These are phyloP conservation scores for Cladosporium sp. DNA, from an alignment of 2,329 filamentous ascomycete species.

Conservation along the genomic window DNA sequence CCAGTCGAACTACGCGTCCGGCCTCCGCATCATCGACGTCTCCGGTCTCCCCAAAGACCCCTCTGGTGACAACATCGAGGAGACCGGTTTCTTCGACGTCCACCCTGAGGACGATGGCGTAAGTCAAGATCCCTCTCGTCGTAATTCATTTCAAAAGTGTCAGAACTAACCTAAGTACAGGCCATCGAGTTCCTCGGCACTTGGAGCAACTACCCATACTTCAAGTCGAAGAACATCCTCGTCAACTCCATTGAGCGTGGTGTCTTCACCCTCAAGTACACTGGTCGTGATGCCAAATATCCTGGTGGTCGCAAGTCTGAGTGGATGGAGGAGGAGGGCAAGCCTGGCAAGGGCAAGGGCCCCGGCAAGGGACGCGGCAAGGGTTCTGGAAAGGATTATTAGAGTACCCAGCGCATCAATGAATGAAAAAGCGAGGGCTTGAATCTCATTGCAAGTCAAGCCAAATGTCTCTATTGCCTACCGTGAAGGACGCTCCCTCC, in stretches of 20 bases:
- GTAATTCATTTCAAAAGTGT: background rate
- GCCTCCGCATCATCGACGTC: conserved; percentile 37
- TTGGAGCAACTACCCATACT: conserved; percentile 38
- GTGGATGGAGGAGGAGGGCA: background rate
- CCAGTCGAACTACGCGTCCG: conserved; percentile 50
- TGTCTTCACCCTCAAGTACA: conserved; percentile 41
- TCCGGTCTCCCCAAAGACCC: conserved; percentile 28
- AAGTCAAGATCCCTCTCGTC: conserved; percentile 27
- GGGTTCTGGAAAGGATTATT: background rate
- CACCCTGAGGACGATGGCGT: conserved; percentile 31
- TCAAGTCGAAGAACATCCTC: conserved; percentile 40
- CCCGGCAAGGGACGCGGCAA: background rate
- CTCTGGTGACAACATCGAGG: conserved; percentile 28
- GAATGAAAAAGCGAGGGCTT: no score
- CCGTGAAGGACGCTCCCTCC: no score
- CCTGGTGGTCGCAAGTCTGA: conserved; percentile 9
- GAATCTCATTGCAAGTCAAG: no score
- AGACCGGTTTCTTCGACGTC: conserved; percentile 34
- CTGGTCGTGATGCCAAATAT: conserved; percentile 9
- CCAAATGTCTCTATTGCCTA: no score
- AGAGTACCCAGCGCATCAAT: no score
- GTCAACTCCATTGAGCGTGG: conserved; percentile 48
- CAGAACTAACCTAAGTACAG: background rate
- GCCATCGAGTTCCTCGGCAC: conserved; percentile 38
- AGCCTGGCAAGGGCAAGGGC: background rate